These are phyloP conservation scores for Trichoderma parareesei DNA, from an alignment of 495 filamentous ascomycete genomes.

Conservation along the genomic window DNA sequence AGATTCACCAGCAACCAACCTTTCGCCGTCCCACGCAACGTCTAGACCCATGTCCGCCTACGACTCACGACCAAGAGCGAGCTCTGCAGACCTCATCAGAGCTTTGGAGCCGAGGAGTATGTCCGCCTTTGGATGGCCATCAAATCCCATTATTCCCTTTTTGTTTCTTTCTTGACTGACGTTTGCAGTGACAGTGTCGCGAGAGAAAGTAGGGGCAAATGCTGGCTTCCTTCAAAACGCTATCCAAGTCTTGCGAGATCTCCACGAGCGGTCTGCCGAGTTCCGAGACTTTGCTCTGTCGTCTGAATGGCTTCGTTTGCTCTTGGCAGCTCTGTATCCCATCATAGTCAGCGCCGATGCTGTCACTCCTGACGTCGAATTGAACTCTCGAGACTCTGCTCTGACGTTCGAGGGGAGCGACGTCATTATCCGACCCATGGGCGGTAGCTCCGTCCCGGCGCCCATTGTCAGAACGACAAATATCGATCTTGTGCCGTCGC, in stretches of 20 bases:
- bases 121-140: conserved; percentile 13
- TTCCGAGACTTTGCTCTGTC: conserved; percentile 75
- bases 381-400: conserved; percentile 67
- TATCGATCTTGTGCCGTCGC: conserved; percentile 38
- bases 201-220: conserved; percentile 42
- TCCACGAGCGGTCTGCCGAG: conserved; percentile 60
- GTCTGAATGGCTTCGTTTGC: conserved; percentile 68
- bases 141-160: neutral
- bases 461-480: conserved; percentile 67
- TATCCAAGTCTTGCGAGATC: conserved; percentile 67
- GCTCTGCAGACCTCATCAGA: conserved; percentile 37
- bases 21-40: neutral
- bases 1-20: conserved; percentile 39
- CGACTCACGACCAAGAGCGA: conserved; percentile 29
- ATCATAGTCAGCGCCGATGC: conserved; percentile 76
- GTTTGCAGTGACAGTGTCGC: conserved; percentile 24
- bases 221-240: conserved; percentile 58
- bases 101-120: conserved; percentile 44
- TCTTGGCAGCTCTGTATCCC: conserved; percentile 75
- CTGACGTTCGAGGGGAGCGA: conserved; percentile 81
- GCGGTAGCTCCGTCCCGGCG: conserved; percentile 39
- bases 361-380: conserved; percentile 71
- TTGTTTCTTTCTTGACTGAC: conserved; percentile 15
- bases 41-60: neutral
- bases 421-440: conserved; percentile 69